Evolutionary conservation across 192 early-diverging fungal species (phyloP).

Genomic region (Gryganskiella cystojenkinii): DNA sequence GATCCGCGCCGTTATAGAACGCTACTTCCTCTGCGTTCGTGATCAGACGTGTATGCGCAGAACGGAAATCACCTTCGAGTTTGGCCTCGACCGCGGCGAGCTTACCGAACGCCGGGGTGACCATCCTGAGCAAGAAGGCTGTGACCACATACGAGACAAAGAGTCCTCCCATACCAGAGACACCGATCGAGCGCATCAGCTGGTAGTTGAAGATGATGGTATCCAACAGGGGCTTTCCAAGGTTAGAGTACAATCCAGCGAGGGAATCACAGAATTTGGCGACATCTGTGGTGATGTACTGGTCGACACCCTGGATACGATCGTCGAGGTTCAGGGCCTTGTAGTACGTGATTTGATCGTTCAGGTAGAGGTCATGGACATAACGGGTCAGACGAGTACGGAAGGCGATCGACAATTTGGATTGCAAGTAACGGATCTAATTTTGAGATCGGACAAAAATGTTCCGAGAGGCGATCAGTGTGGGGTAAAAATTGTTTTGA

Average conservation of each 20-base stretch:
- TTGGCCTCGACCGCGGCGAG: conserved; percentile 91
- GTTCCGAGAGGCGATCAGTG: no score
- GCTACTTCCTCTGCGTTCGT: conserved; percentile 98
- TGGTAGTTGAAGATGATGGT: conserved; percentile 94
- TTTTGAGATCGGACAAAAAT: background rate
- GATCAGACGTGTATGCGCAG: conserved; percentile 92
- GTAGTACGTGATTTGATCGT: conserved; percentile 88
- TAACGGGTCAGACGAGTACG: conserved; percentile 88
- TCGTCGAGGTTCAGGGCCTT: conserved; percentile 91
- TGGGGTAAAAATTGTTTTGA: no score
- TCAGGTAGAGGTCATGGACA: conserved; percentile 87
- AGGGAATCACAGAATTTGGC: conserved; percentile 91
- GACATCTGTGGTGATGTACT: conserved; percentile 92
- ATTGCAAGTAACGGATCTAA: conserved; percentile 76
- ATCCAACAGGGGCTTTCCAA: conserved; percentile 96
- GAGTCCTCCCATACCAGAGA: conserved; percentile 82
- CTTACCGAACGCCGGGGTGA: conserved; percentile 96
- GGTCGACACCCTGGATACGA: conserved; percentile 88
- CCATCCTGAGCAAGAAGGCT: conserved; percentile 78
- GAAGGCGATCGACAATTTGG: conserved; percentile 81
- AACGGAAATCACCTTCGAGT: conserved; percentile 95
- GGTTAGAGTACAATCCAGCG: conserved; percentile 93
- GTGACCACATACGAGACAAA: conserved; percentile 85
- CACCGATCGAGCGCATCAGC: conserved; percentile 87
- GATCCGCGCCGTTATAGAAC: conserved; percentile 86